Conservation (phyloP, 768 basidiomycete genomes). For the Rhizopogon sp. region DNA sequence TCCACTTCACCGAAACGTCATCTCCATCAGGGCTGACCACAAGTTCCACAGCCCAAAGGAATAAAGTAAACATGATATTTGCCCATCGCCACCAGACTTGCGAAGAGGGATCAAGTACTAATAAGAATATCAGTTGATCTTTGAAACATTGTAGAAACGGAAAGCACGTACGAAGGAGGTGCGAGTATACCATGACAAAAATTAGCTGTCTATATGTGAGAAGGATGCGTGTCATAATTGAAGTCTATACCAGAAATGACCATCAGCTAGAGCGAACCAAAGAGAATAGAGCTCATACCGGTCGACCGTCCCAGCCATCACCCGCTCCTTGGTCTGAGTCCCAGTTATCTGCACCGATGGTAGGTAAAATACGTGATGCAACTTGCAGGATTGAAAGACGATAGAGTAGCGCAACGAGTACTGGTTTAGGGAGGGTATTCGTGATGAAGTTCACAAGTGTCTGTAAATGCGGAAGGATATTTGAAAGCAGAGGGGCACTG, state of each 20-base stretch:
- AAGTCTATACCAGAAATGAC: conserved; percentile 52
- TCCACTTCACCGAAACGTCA: conserved; percentile 65
- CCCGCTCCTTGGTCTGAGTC: conserved; percentile 60
- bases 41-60: conserved; percentile 80
- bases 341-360: conserved; percentile 80
- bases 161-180: conserved; percentile 63
- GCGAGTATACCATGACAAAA: conserved; percentile 84
- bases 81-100: conserved; percentile 94
- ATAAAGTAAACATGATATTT: conserved; percentile 82
- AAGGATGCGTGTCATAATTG: conserved; percentile 66
- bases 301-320: conserved; percentile 64
- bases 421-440: conserved; percentile 82
- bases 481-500: conserved; percentile 72
- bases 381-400: conserved; percentile 77
- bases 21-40: conserved; percentile 77
- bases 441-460: conserved; percentile 76
- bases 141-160: not conserved
- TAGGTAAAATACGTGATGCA: conserved; percentile 78
- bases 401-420: conserved; percentile 74
- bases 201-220: conserved; percentile 81
- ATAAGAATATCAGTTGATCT: conserved; percentile 1
- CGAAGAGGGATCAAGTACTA: conserved; percentile 85
- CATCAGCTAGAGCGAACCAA: not conserved
- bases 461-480: conserved; percentile 78
- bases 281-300: conserved; percentile 37